Evolutionary conservation across 768 basidiomycete genomes (phyloP), one percentile per base, ranked within the genome.

Genomic region (Lentinula lateritia): DNA sequence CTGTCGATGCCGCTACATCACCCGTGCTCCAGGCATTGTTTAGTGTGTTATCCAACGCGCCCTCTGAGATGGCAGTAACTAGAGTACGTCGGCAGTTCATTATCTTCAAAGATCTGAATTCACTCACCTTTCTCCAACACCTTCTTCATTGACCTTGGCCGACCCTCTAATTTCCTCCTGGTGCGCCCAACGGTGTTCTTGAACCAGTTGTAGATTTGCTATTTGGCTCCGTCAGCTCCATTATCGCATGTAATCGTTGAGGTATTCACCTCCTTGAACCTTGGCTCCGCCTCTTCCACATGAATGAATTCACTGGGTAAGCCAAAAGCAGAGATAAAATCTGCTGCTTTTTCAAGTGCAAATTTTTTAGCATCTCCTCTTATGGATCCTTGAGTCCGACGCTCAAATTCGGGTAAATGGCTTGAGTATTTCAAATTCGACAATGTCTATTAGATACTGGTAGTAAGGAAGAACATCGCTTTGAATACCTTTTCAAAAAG

Each of bases 161-260:
- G 75, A 6, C 84, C 83, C 63, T 85, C 84, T 50, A 80, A 72
- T 68, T 85, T 85, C 52, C 84, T 75, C 58, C 84, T 75, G 6
- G 80, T 83, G 36, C 86, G 77, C 6, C 85, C 86, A 59, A 85
- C 81, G 16, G 86, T 86, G 70, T 87, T 87, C 73, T 87, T 87
- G 73, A 85, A 87, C 86, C 86, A 88, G 66, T 86, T 87, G 74
- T 87, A 87, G 61, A 87, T 84, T 81, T 86, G 84, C 85, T 86
- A 73, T 68, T 65, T 60, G 60, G 41, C 38, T 61, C 41, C 54
- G 58, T 65, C 63, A 64, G 56, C 52, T 56, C 35, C 60, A 43
- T 34, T 28, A 38, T 52, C 55, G 42, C 39, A 41, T 35, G 48
- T 23, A 62, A 50, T 35, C 48, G 42, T 43, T 50, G 28, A 56